A percentile compares a stretch with the other conserved stretches of the same genome.
Evolutionary conservation across 202 grass and related monocot genomes (phyloP).

Genomic region (Carex arenaria): DNA sequence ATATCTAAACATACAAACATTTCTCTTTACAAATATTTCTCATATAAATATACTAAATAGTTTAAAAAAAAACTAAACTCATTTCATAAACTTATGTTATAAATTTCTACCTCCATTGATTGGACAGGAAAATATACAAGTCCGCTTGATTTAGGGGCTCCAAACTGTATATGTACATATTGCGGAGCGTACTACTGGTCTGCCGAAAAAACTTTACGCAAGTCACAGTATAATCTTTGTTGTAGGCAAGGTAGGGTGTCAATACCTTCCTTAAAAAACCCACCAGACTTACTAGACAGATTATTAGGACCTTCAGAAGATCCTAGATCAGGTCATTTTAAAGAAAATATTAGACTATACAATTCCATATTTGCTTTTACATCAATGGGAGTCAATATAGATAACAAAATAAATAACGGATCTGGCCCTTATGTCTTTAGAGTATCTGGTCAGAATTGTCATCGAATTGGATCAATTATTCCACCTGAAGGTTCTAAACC

Average conservation of each 20-base stretch:
- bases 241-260: not conserved
- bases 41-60: too few species aligned
- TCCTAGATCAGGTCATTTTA: not conserved
- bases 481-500: not conserved
- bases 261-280: not conserved
- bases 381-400: not conserved
- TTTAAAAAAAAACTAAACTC: too few species aligned
- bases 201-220: too few species aligned
- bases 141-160: too few species aligned
- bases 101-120: too few species aligned
- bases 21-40: too few species aligned
- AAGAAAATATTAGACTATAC: not conserved
- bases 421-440: not conserved
- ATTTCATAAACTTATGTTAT: too few species aligned
- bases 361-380: not conserved
- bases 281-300: not conserved
- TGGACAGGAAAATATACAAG: too few species aligned
- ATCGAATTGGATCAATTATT: not conserved
- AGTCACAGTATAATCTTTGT: not conserved
- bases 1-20: too few species aligned
- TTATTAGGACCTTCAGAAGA: not conserved
- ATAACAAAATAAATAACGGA: not conserved
- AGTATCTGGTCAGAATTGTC: not conserved
- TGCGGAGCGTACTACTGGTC: too few species aligned
- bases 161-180: too few species aligned